Evolutionary conservation across 148 eudicot genomes (phyloP).

Genomic region (Simmondsia chinensis): DNA sequence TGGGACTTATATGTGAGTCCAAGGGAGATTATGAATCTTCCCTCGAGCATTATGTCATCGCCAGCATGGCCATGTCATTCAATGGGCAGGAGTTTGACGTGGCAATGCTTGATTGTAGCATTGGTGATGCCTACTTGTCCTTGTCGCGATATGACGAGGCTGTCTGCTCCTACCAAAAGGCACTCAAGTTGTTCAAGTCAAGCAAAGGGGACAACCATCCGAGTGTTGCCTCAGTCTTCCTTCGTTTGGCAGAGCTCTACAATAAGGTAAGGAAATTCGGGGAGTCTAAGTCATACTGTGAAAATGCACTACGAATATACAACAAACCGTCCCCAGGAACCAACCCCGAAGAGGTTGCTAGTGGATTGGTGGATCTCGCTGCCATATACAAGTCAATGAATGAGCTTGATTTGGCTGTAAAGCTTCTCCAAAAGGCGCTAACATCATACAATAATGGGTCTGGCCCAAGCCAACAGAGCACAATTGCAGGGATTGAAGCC

Average conservation of each 20-base stretch:
- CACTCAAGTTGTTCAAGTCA: conserved; percentile 35
- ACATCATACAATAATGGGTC: conserved; percentile 22
- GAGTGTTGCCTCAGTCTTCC: conserved; percentile 45
- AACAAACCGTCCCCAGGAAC: conserved; percentile 24
- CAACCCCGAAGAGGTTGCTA: conserved; percentile 51
- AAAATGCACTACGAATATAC: conserved; percentile 53
- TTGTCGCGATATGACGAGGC: conserved; percentile 79
- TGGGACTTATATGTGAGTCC: conserved; percentile 76
- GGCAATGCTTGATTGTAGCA: conserved; percentile 56
- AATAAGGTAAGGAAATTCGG: conserved; percentile 63
- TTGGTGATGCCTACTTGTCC: conserved; percentile 67
- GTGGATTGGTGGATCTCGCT: conserved; percentile 56
- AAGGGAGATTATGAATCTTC: conserved; percentile 64
- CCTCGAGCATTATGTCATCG: conserved; percentile 65
- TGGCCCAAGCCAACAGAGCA: conserved; percentile 38
- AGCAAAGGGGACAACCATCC: conserved; percentile 61
- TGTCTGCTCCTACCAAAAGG: conserved; percentile 56
- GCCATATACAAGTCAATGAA: conserved; percentile 71
- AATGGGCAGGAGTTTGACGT: conserved; percentile 52
- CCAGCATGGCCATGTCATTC: conserved; percentile 45
- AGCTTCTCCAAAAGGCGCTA: conserved; percentile 46
- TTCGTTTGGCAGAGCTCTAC: conserved; percentile 72
- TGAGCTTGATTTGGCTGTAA: conserved; percentile 45
- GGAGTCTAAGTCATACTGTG: conserved; percentile 58
- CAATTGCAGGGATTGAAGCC: conserved; percentile 75